A percentile compares a stretch with the other conserved stretches of the same genome.
phyloP scores from a whole-genome alignment of 192 early-diverging fungal species.

The Tieghemiomyces parasiticus region DNA sequence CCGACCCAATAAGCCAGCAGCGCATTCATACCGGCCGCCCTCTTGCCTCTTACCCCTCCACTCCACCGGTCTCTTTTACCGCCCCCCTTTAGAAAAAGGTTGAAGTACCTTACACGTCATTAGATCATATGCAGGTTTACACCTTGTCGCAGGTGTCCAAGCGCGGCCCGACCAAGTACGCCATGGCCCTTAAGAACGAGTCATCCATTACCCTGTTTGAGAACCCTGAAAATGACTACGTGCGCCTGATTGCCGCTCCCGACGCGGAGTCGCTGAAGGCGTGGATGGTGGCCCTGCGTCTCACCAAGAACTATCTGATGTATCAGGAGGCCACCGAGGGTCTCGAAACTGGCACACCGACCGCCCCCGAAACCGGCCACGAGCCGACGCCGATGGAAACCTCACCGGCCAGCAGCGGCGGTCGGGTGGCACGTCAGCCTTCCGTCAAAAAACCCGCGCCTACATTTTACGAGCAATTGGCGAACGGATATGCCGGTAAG shows the following conservation, averaged over 20 bases:
- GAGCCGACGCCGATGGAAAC: not conserved
- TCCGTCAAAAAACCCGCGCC: not conserved
- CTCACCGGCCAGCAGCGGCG: not conserved
- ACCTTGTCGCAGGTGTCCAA: not conserved
- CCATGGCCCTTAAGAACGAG: conserved; percentile 10
- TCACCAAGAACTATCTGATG: conserved; percentile 3
- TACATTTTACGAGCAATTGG: not conserved
- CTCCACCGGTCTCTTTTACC: too few species aligned
- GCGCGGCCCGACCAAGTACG: not conserved
- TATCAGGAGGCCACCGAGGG: not conserved
- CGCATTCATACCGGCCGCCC: too few species aligned
- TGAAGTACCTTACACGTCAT: conserved; percentile 5
- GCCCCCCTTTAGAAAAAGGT: conserved; percentile 2
- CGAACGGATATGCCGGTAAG: not conserved
- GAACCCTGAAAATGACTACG: conserved; percentile 11
- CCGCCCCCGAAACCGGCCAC: too few species aligned
- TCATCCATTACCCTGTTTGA: conserved; percentile 10
- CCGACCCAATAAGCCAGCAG: too few species aligned
- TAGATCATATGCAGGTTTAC: conserved; percentile 10
- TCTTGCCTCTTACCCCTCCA: too few species aligned
- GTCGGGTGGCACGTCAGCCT: not conserved
- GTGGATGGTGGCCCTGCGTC: conserved; percentile 7
- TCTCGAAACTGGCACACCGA: not conserved
- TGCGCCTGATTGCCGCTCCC: conserved; percentile 1
- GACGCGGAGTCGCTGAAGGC: not conserved